phyloP scores from a whole-genome alignment of 2,329 filamentous ascomycete species.

The Pseudogymnoascus sp. region DNA sequence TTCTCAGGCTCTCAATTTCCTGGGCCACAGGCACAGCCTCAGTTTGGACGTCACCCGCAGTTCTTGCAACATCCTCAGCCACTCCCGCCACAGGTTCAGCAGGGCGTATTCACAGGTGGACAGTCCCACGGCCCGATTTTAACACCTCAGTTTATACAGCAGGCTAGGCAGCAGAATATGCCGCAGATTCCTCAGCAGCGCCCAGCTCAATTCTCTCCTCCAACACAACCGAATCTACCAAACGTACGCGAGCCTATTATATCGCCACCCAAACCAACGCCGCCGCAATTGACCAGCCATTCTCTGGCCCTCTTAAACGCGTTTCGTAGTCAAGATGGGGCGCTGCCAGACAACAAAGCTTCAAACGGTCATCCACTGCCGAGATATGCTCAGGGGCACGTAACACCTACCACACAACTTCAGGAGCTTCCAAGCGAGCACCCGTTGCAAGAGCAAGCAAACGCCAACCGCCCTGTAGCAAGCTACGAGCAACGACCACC shows the following conservation, averaged over 20 bases:
- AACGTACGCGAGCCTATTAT: constrained; percentile 22
- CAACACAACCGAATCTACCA: constrained; percentile 21
- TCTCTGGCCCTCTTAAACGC: constrained; percentile 38
- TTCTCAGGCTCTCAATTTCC: neutral
- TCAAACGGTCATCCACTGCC: constrained; percentile 15
- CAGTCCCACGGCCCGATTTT: constrained; percentile 24
- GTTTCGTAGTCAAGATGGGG: constrained; percentile 30
- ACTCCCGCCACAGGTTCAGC: constrained; percentile 45
- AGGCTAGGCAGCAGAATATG: constrained; percentile 10
- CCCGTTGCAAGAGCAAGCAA: neutral
- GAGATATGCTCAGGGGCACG: constrained; percentile 12
- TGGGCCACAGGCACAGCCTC: constrained; percentile 15
- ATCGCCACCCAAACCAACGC: constrained; percentile 18
- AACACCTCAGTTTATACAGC: constrained; percentile 24
- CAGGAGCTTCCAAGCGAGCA: constrained; percentile 22
- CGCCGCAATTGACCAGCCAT: constrained; percentile 32
- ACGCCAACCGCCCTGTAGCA: constrained; percentile 4
- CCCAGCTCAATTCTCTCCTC: constrained; percentile 8
- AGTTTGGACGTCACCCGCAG: constrained; percentile 20
- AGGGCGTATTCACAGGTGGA: constrained; percentile 39
- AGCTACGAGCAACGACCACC: constrained; percentile 12
- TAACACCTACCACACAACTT: neutral
- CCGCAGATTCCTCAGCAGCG: constrained; percentile 6
- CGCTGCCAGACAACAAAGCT: constrained; percentile 8
- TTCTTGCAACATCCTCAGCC: constrained; percentile 29